These are phyloP conservation scores for Davidsoniella neocaledoniae DNA, from an alignment of 2,329 filamentous ascomycete genomes.

Conservation along the genomic window DNA sequence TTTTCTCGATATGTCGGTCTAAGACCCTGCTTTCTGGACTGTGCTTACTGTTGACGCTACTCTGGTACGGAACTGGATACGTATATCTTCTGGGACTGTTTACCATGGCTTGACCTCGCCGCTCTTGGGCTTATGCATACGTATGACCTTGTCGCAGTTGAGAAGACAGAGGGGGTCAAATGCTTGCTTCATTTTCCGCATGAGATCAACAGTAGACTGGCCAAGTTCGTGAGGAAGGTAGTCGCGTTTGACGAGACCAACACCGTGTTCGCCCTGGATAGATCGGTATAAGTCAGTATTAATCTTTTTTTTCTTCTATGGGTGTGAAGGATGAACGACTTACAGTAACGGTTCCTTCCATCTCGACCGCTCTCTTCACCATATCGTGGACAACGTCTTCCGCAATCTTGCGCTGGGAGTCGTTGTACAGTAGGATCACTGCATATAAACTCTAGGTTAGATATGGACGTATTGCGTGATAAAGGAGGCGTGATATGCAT, in stretches of 20 bases:
- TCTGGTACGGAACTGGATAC: background rate
- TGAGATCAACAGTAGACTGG: conserved; percentile 56
- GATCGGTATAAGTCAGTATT: conserved; percentile 1
- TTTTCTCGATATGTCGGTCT: background rate
- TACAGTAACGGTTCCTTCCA: conserved; percentile 68
- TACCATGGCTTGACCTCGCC: conserved; percentile 31
- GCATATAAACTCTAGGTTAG: background rate
- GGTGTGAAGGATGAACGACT: conserved; percentile 14
- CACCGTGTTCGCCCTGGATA: conserved; percentile 57
- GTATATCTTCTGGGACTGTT: background rate
- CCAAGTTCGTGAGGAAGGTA: conserved; percentile 68
- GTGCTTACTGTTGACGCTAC: background rate
- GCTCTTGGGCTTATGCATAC: conserved; percentile 33
- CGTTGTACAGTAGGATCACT: conserved; percentile 43
- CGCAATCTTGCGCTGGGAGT: conserved; percentile 48
- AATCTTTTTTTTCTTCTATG: background rate
- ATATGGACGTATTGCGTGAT: background rate
- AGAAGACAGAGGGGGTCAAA: conserved; percentile 59
- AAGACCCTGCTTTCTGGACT: background rate
- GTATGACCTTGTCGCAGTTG: conserved; percentile 53
- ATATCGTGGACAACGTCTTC: conserved; percentile 63
- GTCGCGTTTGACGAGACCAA: conserved; percentile 71
- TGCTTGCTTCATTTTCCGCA: conserved; percentile 72
- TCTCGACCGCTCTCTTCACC: conserved; percentile 71
- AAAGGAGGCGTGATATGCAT: background rate